A percentile compares a stretch with the other conserved stretches of the same genome.
Conservation (phyloP, 1,139 yeast genomes). For the Hyphopichia fennica region DNA sequence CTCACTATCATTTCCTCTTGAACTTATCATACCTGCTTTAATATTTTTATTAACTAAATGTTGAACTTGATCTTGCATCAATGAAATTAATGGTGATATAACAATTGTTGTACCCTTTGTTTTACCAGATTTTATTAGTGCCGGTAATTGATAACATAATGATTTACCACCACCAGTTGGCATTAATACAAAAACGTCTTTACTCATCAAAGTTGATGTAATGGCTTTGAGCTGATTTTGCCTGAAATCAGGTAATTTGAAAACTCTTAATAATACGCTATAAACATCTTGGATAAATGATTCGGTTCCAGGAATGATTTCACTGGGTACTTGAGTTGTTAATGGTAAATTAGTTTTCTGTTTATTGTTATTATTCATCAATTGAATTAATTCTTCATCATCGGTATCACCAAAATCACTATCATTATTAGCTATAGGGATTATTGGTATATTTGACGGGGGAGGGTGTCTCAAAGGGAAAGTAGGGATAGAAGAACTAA, state of each 20-base stretch:
- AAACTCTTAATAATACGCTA: conserved; percentile 53
- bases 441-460: neutral
- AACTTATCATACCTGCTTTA: conserved; percentile 85
- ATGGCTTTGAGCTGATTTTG: conserved; percentile 87
- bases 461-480: conserved; percentile 1
- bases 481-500: neutral
- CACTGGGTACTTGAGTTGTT: conserved; percentile 5
- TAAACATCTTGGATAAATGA: conserved; percentile 56
- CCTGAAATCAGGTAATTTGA: conserved; percentile 69
- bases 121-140: conserved; percentile 70
- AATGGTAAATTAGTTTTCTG: conserved; percentile 4
- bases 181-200: conserved; percentile 93
- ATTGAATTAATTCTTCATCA: conserved; percentile 33
- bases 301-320: conserved; percentile 34
- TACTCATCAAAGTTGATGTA: conserved; percentile 74
- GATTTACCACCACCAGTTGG: conserved; percentile 99
- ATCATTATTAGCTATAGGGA: conserved; percentile 15
- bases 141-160: conserved; percentile 93
- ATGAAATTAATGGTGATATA: conserved; percentile 88
- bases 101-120: conserved; percentile 88
- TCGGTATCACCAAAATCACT: conserved; percentile 36
- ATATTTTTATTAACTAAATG: conserved; percentile 69
- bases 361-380: conserved; percentile 11
- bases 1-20: conserved; percentile 67
- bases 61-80: conserved; percentile 97